phyloP scores from a whole-genome alignment of 495 filamentous ascomycete genomes.

The Hypoxylon intermedium region DNA sequence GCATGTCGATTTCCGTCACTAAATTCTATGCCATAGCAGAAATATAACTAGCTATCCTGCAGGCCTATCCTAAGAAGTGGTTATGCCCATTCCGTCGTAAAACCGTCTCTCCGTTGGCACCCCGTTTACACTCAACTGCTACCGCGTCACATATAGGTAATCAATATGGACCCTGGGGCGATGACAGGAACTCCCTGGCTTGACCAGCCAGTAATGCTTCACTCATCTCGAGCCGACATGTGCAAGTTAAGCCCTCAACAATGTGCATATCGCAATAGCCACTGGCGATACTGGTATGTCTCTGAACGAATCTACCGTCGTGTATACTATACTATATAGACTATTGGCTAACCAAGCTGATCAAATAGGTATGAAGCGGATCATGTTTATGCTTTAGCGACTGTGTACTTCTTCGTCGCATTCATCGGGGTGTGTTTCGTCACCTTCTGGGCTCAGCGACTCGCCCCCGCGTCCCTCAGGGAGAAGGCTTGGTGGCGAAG shows the following conservation, averaged over 20 bases:
- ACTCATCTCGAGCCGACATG: constrained; percentile 51
- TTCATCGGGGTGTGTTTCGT: constrained; percentile 56
- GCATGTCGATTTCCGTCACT: constrained; percentile 4
- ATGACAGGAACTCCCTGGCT: constrained; percentile 49
- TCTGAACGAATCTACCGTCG: not conserved
- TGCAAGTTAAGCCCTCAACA: constrained; percentile 57
- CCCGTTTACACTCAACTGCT: not conserved
- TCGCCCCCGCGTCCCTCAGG: constrained; percentile 26
- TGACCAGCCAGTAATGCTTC: constrained; percentile 56
- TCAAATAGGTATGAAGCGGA: constrained; percentile 60
- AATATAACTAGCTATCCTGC: constrained; percentile 10
- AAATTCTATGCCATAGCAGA: constrained; percentile 20
- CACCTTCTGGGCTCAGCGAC: constrained; percentile 38
- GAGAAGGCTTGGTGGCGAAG: constrained; percentile 23
- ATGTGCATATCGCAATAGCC: constrained; percentile 52
- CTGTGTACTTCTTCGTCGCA: constrained; percentile 58
- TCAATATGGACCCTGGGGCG: constrained; percentile 23
- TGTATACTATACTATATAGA: not conserved
- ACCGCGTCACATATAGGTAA: not conserved
- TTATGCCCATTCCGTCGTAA: not conserved
- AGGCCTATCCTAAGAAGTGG: not conserved
- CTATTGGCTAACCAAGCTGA: constrained; percentile 1
- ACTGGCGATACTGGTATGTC: constrained; percentile 60
- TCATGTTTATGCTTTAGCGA: constrained; percentile 57
- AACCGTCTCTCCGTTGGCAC: not conserved